These are phyloP conservation scores for Piloderma croceum DNA, from an alignment of 768 basidiomycete species.

Conservation along the genomic window DNA sequence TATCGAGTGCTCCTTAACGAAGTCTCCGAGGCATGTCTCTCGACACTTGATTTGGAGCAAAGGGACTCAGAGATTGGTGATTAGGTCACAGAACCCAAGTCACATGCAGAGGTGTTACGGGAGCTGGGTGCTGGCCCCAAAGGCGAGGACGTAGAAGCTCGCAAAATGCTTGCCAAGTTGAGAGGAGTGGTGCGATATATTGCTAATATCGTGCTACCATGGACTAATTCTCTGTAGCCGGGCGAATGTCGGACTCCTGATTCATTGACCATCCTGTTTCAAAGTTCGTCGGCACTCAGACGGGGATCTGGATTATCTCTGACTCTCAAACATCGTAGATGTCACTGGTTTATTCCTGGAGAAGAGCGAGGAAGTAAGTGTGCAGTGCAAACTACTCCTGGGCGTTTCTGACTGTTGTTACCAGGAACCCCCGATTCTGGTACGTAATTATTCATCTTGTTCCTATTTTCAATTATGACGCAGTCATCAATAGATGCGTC, in stretches of 20 bases:
- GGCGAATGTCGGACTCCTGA: constrained; percentile 48
- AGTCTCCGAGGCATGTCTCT: constrained; percentile 52
- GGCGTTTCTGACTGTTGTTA: constrained; percentile 1
- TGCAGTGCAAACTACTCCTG: constrained; percentile 1
- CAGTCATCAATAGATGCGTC: constrained; percentile 68
- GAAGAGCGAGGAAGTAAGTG: constrained; percentile 47
- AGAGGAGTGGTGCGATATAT: too few relatives aligned
- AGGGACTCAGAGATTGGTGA: constrained; percentile 5
- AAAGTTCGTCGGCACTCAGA: constrained; percentile 17
- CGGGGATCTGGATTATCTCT: not conserved
- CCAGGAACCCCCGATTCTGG: constrained; percentile 30
- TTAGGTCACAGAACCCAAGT: constrained; percentile 61
- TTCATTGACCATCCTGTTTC: constrained; percentile 59
- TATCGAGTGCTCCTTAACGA: constrained; percentile 66
- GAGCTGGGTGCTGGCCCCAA: constrained; percentile 42
- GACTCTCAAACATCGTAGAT: constrained; percentile 28
- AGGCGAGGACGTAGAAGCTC: constrained; percentile 14
- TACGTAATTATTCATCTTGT: too few relatives aligned
- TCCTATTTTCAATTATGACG: too few relatives aligned
- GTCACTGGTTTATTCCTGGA: constrained; percentile 54
- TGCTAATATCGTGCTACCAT: too few relatives aligned
- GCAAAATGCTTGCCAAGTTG: too few relatives aligned
- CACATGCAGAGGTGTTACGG: constrained; percentile 44
- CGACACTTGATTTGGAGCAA: not conserved
- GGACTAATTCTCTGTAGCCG: too few relatives aligned